Conservation (phyloP, 2,329 filamentous ascomycete genomes). For the Cercospora nicotianae region DNA sequence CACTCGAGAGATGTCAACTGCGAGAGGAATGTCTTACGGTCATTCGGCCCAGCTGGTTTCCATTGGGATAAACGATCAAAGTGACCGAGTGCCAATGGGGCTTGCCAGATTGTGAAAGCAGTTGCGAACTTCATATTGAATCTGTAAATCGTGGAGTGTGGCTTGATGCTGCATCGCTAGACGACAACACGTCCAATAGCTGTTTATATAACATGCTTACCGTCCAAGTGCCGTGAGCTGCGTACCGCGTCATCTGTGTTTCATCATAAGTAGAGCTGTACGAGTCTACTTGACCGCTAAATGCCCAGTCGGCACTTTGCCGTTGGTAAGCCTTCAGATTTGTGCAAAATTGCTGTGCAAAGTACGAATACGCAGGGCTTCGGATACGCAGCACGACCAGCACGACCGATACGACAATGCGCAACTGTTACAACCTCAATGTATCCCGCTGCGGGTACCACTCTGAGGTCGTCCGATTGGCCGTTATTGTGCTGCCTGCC, state of each 20-base stretch:
- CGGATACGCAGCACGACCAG: not conserved
- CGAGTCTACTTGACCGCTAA: not conserved
- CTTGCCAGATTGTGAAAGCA: not conserved
- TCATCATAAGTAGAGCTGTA: not conserved
- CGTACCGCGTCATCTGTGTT: not conserved
- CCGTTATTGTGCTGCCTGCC: not conserved
- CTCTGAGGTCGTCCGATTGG: not conserved
- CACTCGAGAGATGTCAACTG: too few species aligned
- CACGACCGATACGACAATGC: not conserved
- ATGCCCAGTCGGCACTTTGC: not conserved
- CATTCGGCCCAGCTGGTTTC: slow-evolving; percentile 7
- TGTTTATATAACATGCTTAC: not conserved
- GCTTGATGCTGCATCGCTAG: not conserved
- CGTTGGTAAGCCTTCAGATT: not conserved
- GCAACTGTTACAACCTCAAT: not conserved
- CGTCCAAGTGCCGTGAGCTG: not conserved
- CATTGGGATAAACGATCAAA: not conserved
- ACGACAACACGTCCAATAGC: not conserved
- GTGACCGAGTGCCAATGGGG: not conserved
- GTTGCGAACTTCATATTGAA: not conserved
- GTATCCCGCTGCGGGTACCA: not conserved
- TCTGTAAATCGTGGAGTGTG: not conserved
- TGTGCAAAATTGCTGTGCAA: not conserved
- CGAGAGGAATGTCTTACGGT: not conserved
- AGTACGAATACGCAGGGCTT: not conserved